These are phyloP conservation scores for Pythium brachiatum DNA, from an alignment of 352 stramenopile genomes.

Conservation along the genomic window DNA sequence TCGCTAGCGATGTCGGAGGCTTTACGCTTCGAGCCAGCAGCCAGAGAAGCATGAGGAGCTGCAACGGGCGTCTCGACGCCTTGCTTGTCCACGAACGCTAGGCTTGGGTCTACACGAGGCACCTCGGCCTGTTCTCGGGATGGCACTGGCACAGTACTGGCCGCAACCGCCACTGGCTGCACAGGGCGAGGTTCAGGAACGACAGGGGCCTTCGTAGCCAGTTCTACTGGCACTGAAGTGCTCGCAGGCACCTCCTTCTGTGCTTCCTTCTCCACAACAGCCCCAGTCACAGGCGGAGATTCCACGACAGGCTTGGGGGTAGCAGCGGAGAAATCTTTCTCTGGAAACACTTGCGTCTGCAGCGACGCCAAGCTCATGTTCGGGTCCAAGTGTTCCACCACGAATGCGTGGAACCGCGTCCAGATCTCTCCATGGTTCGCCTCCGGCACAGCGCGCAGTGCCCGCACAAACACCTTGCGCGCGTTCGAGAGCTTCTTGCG, in stretches of 20 bases:
- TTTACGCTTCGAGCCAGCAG: slow-evolving; percentile 19
- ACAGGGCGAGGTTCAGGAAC: background rate
- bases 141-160: background rate
- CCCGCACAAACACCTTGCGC: slow-evolving; percentile 69
- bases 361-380: slow-evolving; percentile 49
- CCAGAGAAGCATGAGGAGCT: slow-evolving; percentile 8
- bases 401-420: slow-evolving; percentile 60
- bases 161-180: background rate
- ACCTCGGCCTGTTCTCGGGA: background rate
- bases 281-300: background rate
- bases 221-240: background rate
- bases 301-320: background rate
- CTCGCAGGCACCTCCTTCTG: slow-evolving; percentile 3
- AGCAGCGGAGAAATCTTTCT: slow-evolving; percentile 19
- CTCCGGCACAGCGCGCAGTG: slow-evolving; percentile 37
- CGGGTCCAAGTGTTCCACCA: slow-evolving; percentile 56
- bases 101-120: slow-evolving; percentile 34
- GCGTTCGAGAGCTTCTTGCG: slow-evolving; percentile 75
- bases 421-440: slow-evolving; percentile 42
- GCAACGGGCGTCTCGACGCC: background rate
- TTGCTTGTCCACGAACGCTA: slow-evolving; percentile 67
- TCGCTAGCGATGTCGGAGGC: background rate
- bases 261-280: background rate
- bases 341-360: slow-evolving; percentile 52
- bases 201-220: background rate